Evolutionary conservation across 2,329 filamentous ascomycete species (phyloP).

Genomic region (Myotisia sp.): DNA sequence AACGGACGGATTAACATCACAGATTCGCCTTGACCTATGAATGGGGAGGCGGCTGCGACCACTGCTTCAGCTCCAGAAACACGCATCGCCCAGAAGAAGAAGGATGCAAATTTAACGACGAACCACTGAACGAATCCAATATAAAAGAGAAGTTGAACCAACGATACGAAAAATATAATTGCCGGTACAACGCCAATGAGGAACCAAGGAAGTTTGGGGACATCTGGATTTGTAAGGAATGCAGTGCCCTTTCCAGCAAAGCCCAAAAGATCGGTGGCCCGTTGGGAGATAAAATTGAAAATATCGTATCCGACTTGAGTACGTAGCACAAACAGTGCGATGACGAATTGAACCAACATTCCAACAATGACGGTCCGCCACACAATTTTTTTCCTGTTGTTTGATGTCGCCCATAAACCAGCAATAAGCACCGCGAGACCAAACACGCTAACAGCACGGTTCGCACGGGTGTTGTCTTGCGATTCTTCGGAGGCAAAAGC

Average conservation of each 20-base stretch:
- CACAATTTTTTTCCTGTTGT: slow-evolving; percentile 43
- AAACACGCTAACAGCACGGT: slow-evolving; percentile 68
- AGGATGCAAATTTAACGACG: slow-evolving; percentile 68
- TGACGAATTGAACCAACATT: slow-evolving; percentile 75
- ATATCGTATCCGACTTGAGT: slow-evolving; percentile 74
- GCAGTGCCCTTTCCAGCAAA: slow-evolving; percentile 59
- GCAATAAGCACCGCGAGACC: slow-evolving; percentile 59
- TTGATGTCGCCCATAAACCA: slow-evolving; percentile 56
- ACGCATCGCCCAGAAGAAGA: slow-evolving; percentile 81
- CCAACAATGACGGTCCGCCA: slow-evolving; percentile 78
- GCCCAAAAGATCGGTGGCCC: slow-evolving; percentile 59
- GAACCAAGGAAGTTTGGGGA: slow-evolving; percentile 46
- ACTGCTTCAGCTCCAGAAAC: slow-evolving; percentile 89
- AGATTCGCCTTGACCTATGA: slow-evolving; percentile 88
- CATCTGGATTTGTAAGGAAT: slow-evolving; percentile 49
- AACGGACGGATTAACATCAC: slow-evolving; percentile 86
- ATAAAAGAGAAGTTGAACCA: slow-evolving; percentile 80
- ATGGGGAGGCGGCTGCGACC: slow-evolving; percentile 80
- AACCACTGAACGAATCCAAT: slow-evolving; percentile 76
- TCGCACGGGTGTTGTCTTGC: slow-evolving; percentile 61
- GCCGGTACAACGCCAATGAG: slow-evolving; percentile 67
- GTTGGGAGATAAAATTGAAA: slow-evolving; percentile 70
- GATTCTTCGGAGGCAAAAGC: slow-evolving; percentile 59
- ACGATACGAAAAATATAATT: slow-evolving; percentile 89
- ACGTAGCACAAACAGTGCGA: slow-evolving; percentile 76